phyloP scores from a whole-genome alignment of 139 green algal species.

The Deuterostichococcus epilithicus region DNA sequence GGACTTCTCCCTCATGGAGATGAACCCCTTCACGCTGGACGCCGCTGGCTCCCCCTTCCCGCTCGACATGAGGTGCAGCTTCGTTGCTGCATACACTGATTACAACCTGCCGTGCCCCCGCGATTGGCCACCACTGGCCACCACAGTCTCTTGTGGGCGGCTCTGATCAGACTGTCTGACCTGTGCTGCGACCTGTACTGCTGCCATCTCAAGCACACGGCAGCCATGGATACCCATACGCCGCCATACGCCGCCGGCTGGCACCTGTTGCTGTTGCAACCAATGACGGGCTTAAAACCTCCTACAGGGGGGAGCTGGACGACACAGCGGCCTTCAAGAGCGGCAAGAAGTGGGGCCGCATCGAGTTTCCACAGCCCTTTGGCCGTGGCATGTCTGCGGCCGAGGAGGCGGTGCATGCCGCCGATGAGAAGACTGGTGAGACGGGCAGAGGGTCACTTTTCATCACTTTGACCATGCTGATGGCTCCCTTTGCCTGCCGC shows the following conservation, averaged over 20 bases:
- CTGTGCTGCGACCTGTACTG: too few species aligned
- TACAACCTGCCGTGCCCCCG: too few species aligned
- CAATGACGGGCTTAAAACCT: constrained; percentile 74
- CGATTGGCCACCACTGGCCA: constrained; percentile 36
- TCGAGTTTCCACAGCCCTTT: constrained; percentile 90
- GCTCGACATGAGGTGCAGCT: constrained; percentile 57
- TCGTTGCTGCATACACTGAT: constrained; percentile 21
- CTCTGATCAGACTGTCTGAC: too few species aligned
- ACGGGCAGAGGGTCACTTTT: background rate
- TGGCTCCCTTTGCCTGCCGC: too few species aligned
- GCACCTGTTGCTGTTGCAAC: too few species aligned
- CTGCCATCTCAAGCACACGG: too few species aligned
- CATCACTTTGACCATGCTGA: too few species aligned
- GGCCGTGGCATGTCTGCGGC: constrained; percentile 68
- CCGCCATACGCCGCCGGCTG: too few species aligned
- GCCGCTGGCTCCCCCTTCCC: constrained; percentile 53
- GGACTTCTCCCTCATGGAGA: constrained; percentile 88
- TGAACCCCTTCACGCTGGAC: constrained; percentile 93
- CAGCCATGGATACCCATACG: too few species aligned
- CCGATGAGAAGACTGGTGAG: constrained; percentile 71
- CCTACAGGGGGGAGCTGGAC: constrained; percentile 72
- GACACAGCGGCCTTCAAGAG: constrained; percentile 85
- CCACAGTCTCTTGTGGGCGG: constrained; percentile 68
- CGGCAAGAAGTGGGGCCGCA: constrained; percentile 57
- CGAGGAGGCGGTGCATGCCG: constrained; percentile 51